Conservation (phyloP, 768 basidiomycete species). For the Mycena galopus region DNA sequence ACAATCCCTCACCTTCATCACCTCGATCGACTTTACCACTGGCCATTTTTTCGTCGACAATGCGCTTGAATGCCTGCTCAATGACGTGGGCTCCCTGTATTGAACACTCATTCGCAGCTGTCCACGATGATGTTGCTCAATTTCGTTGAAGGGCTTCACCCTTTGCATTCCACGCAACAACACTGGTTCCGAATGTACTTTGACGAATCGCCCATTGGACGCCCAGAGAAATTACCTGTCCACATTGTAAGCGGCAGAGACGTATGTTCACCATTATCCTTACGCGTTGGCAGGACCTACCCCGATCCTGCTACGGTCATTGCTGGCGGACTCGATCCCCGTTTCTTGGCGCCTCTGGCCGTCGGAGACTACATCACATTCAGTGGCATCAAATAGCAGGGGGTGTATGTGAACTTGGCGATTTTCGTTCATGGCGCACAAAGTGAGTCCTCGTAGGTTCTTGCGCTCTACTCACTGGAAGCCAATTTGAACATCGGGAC, state of each 20-base stretch:
- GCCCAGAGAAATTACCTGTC: not conserved
- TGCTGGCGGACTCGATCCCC: not conserved
- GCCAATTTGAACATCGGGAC: constrained; percentile 39
- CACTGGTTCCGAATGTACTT: constrained; percentile 6
- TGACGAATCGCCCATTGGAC: not conserved
- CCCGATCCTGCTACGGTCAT: constrained; percentile 27
- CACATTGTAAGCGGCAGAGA: not conserved
- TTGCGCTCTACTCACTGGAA: constrained; percentile 30
- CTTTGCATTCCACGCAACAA: constrained; percentile 23
- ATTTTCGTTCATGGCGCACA: not conserved
- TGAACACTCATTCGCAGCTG: not conserved
- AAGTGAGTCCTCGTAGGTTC: not conserved
- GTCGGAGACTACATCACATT: constrained; percentile 39
- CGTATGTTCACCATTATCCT: not conserved
- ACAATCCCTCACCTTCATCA: constrained; percentile 10
- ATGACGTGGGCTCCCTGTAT: constrained; percentile 1
- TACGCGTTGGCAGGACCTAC: not conserved
- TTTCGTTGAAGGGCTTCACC: not conserved
- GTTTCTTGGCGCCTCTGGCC: constrained; percentile 2
- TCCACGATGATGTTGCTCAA: not conserved
- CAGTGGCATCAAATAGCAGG: constrained; percentile 32
- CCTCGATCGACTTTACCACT: constrained; percentile 1
- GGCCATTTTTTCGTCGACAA: constrained; percentile 14
- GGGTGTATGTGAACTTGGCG: constrained; percentile 24
- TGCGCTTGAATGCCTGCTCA: not conserved